Evolutionary conservation across 129 eudicot species (phyloP), one percentile per base, ranked within the genome.

Genomic region (Solidago caesia): DNA sequence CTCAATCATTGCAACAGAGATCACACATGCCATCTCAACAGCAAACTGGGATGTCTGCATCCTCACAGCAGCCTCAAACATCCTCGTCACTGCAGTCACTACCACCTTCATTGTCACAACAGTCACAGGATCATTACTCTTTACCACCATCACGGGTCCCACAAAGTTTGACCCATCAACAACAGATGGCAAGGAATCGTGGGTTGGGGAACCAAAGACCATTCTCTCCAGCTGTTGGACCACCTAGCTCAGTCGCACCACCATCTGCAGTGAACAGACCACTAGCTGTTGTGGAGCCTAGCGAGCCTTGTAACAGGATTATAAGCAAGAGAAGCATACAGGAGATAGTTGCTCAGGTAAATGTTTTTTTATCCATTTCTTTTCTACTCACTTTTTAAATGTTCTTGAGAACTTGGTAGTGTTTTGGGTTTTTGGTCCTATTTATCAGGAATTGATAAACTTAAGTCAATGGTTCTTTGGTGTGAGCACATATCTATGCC

Each of bases 271-370:
- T 80, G 74, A 84, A 79, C 64, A 70, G 73, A 81, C 72, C 65
- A 26, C 63, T 86, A 43, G 76, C 85, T 63, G 81, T 6, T 76
- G 83, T 60, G 59, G 97, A 87, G 46, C 72, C 76, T 33, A 76
- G 72, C 41, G 97, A 94, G 75, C 56, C 88, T 70, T 83, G 85
- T 80, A 87, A 52, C 55, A 83, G 89, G 83, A 87, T 89, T 60
- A 75, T 92, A 33, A 86, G 92, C 81, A 92, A 90, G 77, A 78
- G 96, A 81, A 92, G 87, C 83, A 89, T 92, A 64, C 96, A 92
- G 53, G 97, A 94, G 75, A 80, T 94, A 67, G 89, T 94, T 27
- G 66, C 85, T 76, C 98, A 94, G 89, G 98, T 88, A 53, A 79
- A 68, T 8, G 29, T 56, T 45, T 77, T 29, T 11, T 8, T 3